phyloP scores from a whole-genome alignment of 306 rosid species.

The Vachellia pachyceras region DNA sequence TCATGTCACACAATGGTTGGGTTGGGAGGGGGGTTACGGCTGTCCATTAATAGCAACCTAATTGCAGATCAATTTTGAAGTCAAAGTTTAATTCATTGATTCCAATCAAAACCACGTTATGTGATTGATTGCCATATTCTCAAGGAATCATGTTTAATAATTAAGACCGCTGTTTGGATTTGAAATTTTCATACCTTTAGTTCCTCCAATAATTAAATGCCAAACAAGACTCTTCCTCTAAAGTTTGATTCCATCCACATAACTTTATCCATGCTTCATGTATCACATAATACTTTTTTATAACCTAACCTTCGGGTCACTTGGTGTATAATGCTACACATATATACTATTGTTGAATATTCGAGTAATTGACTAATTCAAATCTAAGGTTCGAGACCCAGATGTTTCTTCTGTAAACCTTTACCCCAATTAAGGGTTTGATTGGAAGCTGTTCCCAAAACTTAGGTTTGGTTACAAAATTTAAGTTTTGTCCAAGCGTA shows the following conservation, averaged over 20 bases:
- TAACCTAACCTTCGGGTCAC: too few relatives aligned
- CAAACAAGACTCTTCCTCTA: too few relatives aligned
- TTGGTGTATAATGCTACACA: too few relatives aligned
- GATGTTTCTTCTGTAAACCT: too few relatives aligned
- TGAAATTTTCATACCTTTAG: slow-evolving; percentile 4
- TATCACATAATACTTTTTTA: neutral
- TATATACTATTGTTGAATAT: too few relatives aligned
- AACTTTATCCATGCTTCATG: neutral
- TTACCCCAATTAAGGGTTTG: too few relatives aligned
- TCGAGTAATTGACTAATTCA: too few relatives aligned
- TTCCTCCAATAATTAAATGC: slow-evolving; percentile 8
- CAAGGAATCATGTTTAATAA: neutral
- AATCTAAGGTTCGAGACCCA: too few relatives aligned
- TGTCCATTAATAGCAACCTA: neutral
- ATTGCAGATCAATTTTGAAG: neutral
- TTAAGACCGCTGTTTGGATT: slow-evolving; percentile 7
- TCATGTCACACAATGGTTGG: neutral
- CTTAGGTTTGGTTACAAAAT: too few relatives aligned
- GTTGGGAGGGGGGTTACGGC: neutral
- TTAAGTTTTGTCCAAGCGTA: too few relatives aligned
- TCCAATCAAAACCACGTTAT: neutral
- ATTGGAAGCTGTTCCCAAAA: too few relatives aligned
- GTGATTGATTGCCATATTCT: neutral
- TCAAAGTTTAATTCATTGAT: neutral
- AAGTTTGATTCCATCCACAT: neutral